Base-by-base conservation (phyloP, 2,329 filamentous ascomycete genomes). In the Stachybotrys echinatus region DNA sequence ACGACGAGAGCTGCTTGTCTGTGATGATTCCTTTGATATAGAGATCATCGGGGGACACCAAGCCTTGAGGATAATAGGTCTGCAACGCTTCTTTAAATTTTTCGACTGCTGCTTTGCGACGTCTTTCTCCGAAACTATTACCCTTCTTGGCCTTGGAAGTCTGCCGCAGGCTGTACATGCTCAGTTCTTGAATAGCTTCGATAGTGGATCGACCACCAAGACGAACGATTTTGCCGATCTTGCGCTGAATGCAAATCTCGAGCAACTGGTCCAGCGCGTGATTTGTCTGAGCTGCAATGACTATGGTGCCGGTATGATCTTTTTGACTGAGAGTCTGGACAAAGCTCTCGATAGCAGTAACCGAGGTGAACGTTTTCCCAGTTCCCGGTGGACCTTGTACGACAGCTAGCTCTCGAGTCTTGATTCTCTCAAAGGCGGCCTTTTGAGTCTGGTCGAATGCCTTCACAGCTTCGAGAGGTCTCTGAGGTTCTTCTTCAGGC, bases 231-330 rank as follows among this genome's bases (percentile, higher is more conserved):
- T 81, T 76, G 75, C 55, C 53, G 5, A 66, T 87, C 3, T 64
- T 66, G 1, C 58, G 49, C 2, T 71, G 61, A 1, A 82, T 73
- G 17, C 90, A 74, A 49, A 85, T 81, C 1, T 72, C 69, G 0
- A 96, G 72, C 0, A 96, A 73, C 61, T 96, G 91, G 58, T 96
- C 91, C 0, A 96, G 71, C 0, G 91, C 91, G 65, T 96, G 90
- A 52, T 96, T 96, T 0, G 91, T 96, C 59, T 96, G 90, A 7
- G 89, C 90, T 0, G 90, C 80, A 4, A 96, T 75, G 19, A 96
- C 76, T 23, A 96, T 84, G 0, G 88, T 88, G 2, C 55, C 48
- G 3, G 39, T 31, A 6, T 50, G 2, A 5, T n/a, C n/a, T 4
- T 49, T 23, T 3, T 43, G 38, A 62, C 58, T 2, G 65, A 62